Percentiles rank a stretch among this genome's conserved stretches.
Evolutionary conservation across 768 basidiomycete species (phyloP).

Genomic region (Hirschioporus abietinus): DNA sequence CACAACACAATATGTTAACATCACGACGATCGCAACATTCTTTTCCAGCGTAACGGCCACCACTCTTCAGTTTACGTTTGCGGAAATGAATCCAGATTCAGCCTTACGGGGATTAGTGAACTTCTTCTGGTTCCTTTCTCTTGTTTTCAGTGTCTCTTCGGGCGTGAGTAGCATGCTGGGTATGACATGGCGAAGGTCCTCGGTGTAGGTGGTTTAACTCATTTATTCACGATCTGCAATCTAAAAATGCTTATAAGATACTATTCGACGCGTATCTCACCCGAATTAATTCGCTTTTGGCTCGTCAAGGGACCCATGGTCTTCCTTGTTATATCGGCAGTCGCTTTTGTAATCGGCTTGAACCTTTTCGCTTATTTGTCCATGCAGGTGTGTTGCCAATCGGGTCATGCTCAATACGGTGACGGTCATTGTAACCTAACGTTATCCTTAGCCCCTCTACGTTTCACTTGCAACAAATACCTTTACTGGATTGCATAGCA

Average conservation of each 20-base stretch:
- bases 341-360: neutral
- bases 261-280: too few species aligned
- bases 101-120: neutral
- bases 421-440: neutral
- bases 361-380: neutral
- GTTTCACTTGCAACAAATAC: neutral
- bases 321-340: neutral
- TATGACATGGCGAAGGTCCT: neutral
- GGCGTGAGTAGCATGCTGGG: neutral
- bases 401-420: too few species aligned
- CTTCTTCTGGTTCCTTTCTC: neutral
- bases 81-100: neutral
- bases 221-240: too few species aligned
- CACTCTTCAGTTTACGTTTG: neutral
- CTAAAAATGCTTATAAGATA: too few species aligned
- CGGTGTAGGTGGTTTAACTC: neutral
- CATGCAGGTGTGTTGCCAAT: neutral
- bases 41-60: neutral
- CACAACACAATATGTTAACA: neutral
- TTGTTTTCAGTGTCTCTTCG: neutral
- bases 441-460: neutral
- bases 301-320: neutral
- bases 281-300: neutral
- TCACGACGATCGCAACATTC: neutral
- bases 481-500: neutral